These are phyloP conservation scores for Hevea brasiliensis DNA, from an alignment of 345 rosid genomes.

Conservation along the genomic window DNA sequence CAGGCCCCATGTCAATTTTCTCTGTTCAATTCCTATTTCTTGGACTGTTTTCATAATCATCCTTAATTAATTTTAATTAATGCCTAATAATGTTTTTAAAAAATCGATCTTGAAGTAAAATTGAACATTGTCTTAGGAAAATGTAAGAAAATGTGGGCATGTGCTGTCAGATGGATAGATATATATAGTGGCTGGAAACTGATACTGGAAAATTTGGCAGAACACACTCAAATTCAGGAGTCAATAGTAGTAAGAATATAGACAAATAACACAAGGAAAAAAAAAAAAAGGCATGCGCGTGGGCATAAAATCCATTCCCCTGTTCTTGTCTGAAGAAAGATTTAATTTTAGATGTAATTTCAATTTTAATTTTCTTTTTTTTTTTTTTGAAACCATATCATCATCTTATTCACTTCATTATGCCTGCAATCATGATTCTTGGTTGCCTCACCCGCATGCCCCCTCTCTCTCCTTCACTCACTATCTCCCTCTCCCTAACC, in stretches of 20 bases:
- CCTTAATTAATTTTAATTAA: background rate
- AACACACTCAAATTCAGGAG: background rate
- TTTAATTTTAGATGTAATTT: background rate
- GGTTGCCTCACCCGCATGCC: constrained; percentile 99
- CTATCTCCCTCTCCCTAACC: constrained; percentile 17
- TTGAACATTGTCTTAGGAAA: too few relatives aligned
- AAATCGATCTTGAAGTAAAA: too few relatives aligned
- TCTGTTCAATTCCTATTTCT: constrained; percentile 16
- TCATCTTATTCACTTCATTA: constrained; percentile 56
- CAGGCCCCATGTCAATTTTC: constrained; percentile 2
- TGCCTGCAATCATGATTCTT: constrained; percentile 92
- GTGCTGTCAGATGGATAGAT: background rate
- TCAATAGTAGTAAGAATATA: too few relatives aligned
- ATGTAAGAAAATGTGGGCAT: too few relatives aligned
- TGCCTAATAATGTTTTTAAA: too few relatives aligned
- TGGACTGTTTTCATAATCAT: background rate
- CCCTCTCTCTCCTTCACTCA: constrained; percentile 40
- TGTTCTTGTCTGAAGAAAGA: constrained; percentile 37
- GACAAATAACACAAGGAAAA: background rate
- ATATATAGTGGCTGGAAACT: background rate
- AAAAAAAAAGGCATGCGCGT: constrained; percentile 46
- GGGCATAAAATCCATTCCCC: constrained; percentile 44
- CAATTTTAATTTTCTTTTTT: background rate
- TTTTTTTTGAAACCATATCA: constrained; percentile 13
- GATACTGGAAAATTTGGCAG: background rate